A percentile compares a stretch with the other conserved stretches of the same genome.
Evolutionary conservation across 1,284 basidiomycete species (phyloP).

Genomic region (Apiotrichum montevideense): DNA sequence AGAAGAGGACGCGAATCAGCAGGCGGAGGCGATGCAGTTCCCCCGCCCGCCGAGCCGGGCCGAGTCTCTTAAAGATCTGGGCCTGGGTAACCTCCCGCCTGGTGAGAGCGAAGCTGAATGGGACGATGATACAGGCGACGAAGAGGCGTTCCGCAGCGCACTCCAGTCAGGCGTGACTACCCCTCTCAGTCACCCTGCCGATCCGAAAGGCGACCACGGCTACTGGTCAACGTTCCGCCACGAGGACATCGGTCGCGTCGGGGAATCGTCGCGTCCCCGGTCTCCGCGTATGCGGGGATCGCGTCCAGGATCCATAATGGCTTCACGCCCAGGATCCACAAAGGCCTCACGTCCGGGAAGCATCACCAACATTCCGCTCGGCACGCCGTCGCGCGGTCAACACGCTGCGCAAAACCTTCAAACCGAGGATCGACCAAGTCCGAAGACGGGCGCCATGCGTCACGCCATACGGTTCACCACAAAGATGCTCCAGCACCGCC

Average conservation of each 20-base stretch:
- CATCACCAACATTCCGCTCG: not conserved
- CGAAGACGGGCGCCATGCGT: not conserved
- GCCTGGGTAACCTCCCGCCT: not conserved
- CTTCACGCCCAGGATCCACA: not conserved
- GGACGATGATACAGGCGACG: not conserved
- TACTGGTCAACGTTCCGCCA: constrained; percentile 4
- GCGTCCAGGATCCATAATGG: not conserved
- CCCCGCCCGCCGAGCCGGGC: not conserved
- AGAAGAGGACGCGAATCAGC: no score
- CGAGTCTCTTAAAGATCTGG: not conserved
- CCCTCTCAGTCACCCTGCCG: constrained; percentile 2
- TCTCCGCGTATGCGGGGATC: not conserved
- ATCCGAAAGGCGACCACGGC: not conserved
- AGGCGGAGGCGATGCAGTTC: not conserved
- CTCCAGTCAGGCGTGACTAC: not conserved
- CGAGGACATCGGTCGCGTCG: not conserved
- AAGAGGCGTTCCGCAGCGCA: not conserved
- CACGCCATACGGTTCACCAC: not conserved
- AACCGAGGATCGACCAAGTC: no score
- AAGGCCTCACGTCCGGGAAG: not conserved
- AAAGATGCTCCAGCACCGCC: not conserved
- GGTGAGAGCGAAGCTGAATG: not conserved
- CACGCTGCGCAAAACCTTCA: no score
- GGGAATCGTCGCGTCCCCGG: not conserved
- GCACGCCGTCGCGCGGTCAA: not conserved